Conservation (phyloP, 306 rosid species). For the Medicago lupulina region DNA sequence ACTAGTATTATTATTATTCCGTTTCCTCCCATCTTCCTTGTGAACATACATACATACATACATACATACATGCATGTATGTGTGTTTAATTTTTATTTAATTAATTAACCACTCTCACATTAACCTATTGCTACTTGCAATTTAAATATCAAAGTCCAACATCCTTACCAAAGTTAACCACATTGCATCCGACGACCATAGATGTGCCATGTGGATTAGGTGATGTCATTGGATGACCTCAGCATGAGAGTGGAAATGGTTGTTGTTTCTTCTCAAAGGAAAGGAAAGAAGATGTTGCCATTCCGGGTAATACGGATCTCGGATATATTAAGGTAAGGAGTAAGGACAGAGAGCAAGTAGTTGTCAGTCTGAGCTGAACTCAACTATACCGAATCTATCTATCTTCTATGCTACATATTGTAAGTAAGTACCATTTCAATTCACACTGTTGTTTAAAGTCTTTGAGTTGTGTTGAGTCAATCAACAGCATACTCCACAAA, state of each 20-base stretch:
- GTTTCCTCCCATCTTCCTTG: background rate
- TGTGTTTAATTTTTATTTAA: background rate
- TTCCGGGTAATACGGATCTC: background rate
- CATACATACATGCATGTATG: too few species aligned
- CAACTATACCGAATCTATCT: too few species aligned
- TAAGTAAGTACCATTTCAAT: too few species aligned
- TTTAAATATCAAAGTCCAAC: background rate
- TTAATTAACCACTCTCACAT: background rate
- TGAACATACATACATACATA: background rate
- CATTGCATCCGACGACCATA: background rate
- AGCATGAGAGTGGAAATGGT: background rate
- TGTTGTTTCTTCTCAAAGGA: background rate
- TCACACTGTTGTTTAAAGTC: too few species aligned
- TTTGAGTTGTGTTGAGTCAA: too few species aligned
- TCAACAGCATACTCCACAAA: too few species aligned
- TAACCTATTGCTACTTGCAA: background rate
- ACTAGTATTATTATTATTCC: background rate
- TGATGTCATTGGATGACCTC: background rate
- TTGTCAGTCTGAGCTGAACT: too few species aligned
- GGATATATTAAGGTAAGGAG: background rate
- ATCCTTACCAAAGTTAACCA: background rate
- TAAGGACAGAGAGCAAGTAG: too few species aligned
- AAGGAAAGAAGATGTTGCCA: too few species aligned
- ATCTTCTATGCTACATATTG: too few species aligned
- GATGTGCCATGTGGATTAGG: background rate